phyloP scores from a whole-genome alignment of 139 green algal species.

The Penium margaritaceum region DNA sequence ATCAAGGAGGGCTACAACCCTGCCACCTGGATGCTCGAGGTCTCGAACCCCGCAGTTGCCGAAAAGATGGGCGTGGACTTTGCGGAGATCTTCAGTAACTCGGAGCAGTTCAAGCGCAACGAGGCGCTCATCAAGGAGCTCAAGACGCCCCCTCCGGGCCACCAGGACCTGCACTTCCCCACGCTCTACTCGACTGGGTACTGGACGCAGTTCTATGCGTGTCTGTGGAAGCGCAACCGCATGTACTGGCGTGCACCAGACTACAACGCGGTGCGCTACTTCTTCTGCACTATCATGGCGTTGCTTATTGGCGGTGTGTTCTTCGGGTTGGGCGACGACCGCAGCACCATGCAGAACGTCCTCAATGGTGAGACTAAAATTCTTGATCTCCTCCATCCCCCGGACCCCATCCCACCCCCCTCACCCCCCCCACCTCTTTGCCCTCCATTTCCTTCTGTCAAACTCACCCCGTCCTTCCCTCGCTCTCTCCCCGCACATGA shows the following conservation, averaged over 20 bases:
- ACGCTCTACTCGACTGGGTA: slow-evolving; percentile 3
- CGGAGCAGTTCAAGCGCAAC: slow-evolving; percentile 21
- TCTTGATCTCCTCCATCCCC: too few species aligned
- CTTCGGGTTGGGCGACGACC: slow-evolving; percentile 20
- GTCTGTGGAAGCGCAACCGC: slow-evolving; percentile 28
- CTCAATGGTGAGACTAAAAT: too few species aligned
- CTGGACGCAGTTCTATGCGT: slow-evolving; percentile 5
- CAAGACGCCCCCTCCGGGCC: slow-evolving; percentile 9
- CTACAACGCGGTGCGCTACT: slow-evolving; percentile 41
- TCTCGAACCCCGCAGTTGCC: slow-evolving; percentile 11
- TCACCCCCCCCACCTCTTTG: too few species aligned
- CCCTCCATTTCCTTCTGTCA: too few species aligned
- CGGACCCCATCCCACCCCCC: too few species aligned
- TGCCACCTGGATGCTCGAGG: slow-evolving; percentile 72
- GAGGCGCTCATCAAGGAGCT: slow-evolving; percentile 18
- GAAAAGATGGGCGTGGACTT: slow-evolving; percentile 32
- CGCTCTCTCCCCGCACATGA: too few species aligned
- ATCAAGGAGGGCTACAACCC: slow-evolving; percentile 59
- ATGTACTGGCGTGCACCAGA: too few species aligned
- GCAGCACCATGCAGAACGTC: slow-evolving; percentile 7
- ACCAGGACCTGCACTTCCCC: slow-evolving; percentile 26
- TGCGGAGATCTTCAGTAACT: slow-evolving; percentile 33
- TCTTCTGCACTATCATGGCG: slow-evolving; percentile 18
- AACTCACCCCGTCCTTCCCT: too few species aligned
- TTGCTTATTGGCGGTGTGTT: slow-evolving; percentile 31